A percentile compares a stretch with the other conserved stretches of the same genome.
These are phyloP conservation scores for Fusarium ambrosium DNA, from an alignment of 2,329 filamentous ascomycete species.

Conservation along the genomic window DNA sequence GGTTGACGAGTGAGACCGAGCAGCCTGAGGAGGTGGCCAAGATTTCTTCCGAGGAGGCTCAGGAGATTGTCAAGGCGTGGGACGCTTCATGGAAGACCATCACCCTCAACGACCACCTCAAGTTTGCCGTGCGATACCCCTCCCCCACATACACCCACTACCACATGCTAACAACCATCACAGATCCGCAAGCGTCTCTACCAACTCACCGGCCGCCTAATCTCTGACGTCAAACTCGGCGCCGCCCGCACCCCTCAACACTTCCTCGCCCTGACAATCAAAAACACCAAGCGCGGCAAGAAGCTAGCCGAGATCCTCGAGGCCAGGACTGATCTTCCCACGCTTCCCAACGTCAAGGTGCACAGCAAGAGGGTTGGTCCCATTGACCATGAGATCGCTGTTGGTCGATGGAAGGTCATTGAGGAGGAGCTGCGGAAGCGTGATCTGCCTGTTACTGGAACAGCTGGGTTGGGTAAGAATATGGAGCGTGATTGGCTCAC, in stretches of 20 bases:
- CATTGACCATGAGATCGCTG: slow-evolving; percentile 77
- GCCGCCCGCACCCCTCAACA: slow-evolving; percentile 66
- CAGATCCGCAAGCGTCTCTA: slow-evolving; percentile 86
- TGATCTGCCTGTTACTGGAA: slow-evolving; percentile 70
- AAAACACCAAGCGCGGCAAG: slow-evolving; percentile 67
- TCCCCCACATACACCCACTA: not conserved
- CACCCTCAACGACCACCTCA: slow-evolving; percentile 70
- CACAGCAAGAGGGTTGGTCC: slow-evolving; percentile 74
- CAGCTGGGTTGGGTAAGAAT: slow-evolving; percentile 55
- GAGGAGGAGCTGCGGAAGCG: slow-evolving; percentile 75
- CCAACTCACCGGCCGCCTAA: slow-evolving; percentile 82
- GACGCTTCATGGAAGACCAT: slow-evolving; percentile 70
- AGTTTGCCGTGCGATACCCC: slow-evolving; percentile 76
- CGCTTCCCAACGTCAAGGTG: slow-evolving; percentile 79
- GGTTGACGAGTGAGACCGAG: slow-evolving; percentile 49
- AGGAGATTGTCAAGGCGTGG: slow-evolving; percentile 60
- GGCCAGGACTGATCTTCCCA: slow-evolving; percentile 58
- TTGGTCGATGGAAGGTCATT: slow-evolving; percentile 86
- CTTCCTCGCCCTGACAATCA: slow-evolving; percentile 67
- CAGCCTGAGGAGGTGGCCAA: slow-evolving; percentile 43
- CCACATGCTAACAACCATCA: slow-evolving; percentile 31
- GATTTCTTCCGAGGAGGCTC: slow-evolving; percentile 56
- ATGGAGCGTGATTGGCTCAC: slow-evolving; percentile 60
- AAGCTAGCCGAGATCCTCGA: slow-evolving; percentile 75
- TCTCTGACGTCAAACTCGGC: slow-evolving; percentile 78